Percentiles rank a stretch among this genome's conserved stretches.
These are phyloP conservation scores for Gautieria morchelliformis DNA, from an alignment of 768 basidiomycete species.

Conservation along the genomic window DNA sequence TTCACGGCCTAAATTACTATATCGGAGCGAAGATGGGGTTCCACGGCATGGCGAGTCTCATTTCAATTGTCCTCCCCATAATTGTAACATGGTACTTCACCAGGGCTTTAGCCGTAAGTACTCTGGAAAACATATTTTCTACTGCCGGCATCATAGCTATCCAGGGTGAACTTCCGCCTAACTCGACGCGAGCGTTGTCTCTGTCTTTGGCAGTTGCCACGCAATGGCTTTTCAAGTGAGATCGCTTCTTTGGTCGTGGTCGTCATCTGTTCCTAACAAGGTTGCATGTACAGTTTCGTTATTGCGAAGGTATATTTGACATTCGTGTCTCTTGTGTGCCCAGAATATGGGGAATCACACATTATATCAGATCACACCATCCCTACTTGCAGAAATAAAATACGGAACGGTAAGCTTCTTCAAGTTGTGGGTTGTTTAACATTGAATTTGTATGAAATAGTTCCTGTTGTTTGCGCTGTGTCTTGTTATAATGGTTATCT, in stretches of 20 bases:
- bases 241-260: background rate
- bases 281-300: background rate
- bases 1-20: background rate
- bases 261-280: background rate
- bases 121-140: background rate
- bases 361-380: constrained; percentile 2
- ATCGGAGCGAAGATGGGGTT: background rate
- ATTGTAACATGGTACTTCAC: background rate
- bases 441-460: background rate
- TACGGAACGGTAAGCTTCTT: constrained; percentile 4
- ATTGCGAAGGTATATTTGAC: background rate
- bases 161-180: constrained; percentile 4
- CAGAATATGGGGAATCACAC: background rate
- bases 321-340: background rate
- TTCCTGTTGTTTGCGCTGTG: constrained; percentile 4
- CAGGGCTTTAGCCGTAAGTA: constrained; percentile 2
- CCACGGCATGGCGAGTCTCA: background rate
- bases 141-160: background rate
- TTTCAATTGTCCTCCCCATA: background rate
- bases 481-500: constrained; percentile 1
- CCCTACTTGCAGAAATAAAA: constrained; percentile 1
- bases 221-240: constrained; percentile 6
- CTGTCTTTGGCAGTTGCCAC: constrained; percentile 5
- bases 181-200: constrained; percentile 2
- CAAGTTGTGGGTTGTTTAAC: background rate